These are phyloP conservation scores for Boletus bicolor DNA, from an alignment of 768 basidiomycete species.

Conservation along the genomic window DNA sequence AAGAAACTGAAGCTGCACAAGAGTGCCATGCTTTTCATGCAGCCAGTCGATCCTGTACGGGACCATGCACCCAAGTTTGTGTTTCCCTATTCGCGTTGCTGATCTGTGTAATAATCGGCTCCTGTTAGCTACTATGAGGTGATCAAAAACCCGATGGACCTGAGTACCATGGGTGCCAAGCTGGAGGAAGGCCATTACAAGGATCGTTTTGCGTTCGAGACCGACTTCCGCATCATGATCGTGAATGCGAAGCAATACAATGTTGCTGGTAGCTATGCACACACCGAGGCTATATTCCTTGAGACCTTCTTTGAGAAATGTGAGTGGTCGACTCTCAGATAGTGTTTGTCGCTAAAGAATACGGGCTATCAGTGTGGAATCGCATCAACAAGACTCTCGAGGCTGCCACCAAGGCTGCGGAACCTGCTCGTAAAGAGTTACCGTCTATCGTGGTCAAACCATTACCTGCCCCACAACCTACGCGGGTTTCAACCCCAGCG, in stretches of 20 bases:
- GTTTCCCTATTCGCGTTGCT: neutral
- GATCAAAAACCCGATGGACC: slow-evolving; percentile 93
- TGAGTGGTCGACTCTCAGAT: slow-evolving; percentile 38
- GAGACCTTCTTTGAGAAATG: slow-evolving; percentile 85
- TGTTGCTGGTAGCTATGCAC: slow-evolving; percentile 61
- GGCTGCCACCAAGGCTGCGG: slow-evolving; percentile 49
- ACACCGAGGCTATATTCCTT: slow-evolving; percentile 70
- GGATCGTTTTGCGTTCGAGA: slow-evolving; percentile 77
- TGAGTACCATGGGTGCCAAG: slow-evolving; percentile 84
- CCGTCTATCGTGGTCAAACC: slow-evolving; percentile 27
- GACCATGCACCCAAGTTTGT: slow-evolving; percentile 82
- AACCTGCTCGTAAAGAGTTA: slow-evolving; percentile 22
- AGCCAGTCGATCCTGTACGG: slow-evolving; percentile 94
- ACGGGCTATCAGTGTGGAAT: slow-evolving; percentile 64
- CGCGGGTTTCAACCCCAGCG: slow-evolving; percentile 6
- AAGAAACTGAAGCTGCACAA: slow-evolving; percentile 79
- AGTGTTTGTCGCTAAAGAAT: slow-evolving; percentile 7
- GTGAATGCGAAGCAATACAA: slow-evolving; percentile 88
- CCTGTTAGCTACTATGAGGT: slow-evolving; percentile 79
- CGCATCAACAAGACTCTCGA: slow-evolving; percentile 83
- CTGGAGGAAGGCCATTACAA: slow-evolving; percentile 83
- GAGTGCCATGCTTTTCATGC: slow-evolving; percentile 68
- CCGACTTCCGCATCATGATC: slow-evolving; percentile 87
- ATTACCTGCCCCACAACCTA: slow-evolving; percentile 13
- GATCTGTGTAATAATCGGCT: neutral